Evolutionary conservation across 441 rosid genomes (phyloP).

Genomic region (Brassica balearica): DNA sequence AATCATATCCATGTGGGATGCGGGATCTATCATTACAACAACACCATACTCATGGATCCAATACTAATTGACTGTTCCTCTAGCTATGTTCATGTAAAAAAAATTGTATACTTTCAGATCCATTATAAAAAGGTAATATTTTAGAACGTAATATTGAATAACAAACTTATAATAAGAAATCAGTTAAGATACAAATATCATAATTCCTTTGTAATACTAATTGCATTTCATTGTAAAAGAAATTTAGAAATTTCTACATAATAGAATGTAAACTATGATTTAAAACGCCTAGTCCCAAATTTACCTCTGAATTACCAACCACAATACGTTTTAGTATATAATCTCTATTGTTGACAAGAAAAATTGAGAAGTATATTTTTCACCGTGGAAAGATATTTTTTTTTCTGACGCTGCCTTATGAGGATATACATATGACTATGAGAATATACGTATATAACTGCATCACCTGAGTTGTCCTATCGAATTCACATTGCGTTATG

Average conservation of each 20-base stretch:
- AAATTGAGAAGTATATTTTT: too few species aligned
- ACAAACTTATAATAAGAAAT: neutral
- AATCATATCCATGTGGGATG: conserved; percentile 48
- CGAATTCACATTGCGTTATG: too few species aligned
- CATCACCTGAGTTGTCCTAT: too few species aligned
- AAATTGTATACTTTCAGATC: neutral
- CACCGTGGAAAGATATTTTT: too few species aligned
- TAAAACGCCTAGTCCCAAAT: neutral
- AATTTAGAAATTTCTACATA: neutral
- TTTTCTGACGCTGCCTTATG: too few species aligned
- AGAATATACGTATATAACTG: too few species aligned
- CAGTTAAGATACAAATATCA: neutral
- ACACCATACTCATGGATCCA: conserved; percentile 20
- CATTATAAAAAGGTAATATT: neutral
- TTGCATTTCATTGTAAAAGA: neutral
- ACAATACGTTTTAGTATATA: neutral
- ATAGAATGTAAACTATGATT: neutral
- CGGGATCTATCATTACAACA: conserved; percentile 39
- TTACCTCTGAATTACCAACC: neutral
- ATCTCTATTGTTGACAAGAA: neutral
- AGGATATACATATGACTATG: too few species aligned
- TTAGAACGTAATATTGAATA: neutral
- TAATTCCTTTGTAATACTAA: neutral
- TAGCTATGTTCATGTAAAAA: neutral
- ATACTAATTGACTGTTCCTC: conserved; percentile 6